Evolutionary conservation across 768 basidiomycete species (phyloP), one percentile per base, ranked within the genome.

Genomic region (Fistulinella prunicolor): DNA sequence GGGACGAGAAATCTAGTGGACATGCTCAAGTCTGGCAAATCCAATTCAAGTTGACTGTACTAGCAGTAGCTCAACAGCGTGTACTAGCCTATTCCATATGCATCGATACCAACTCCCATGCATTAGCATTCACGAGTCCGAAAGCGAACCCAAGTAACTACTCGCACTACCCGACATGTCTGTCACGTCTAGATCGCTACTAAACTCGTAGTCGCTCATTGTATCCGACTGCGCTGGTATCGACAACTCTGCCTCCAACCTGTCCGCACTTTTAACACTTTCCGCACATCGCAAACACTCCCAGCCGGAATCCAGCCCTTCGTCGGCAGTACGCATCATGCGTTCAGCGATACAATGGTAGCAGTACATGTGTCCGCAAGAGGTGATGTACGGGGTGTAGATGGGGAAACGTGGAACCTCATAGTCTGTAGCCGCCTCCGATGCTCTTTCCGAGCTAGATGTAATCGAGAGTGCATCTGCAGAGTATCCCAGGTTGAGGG

Each of bases 271-370:
- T 51, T 71, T 75, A 20, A 93, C 86, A 12, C 65, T 70, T 50
- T 82, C 78, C 6, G 76, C 77, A 61, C 94, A 97, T 43, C 94
- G 75, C 46, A 95, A 64, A 68, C 94, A 97, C 53, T 83, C 81
- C 94, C 94, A 95, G 19, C 76, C 75, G 42, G 70, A 60, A 28
- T 76, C 68, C 19, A 64, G 43, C 20, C 73, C 80, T 29, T 86
- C 89, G 50, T 86, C 85, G 4, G 80, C 82, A 6, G 78, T 77
- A 29, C 78, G 82, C 59, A 90, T 76, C 72, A 97, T 79, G 51
- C 83, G 82, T 61, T 89, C 88, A 13, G 90, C 80, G 35, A 98
- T 75, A 68, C 96, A 99, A 57, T 86, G 85, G 66, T 97, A 99
- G 69, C 96, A 98, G 70, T 94, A 99, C 13, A 80, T 65, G 62